Percentiles rank a stretch among this genome's conserved stretches.
phyloP scores from a whole-genome alignment of 2,329 filamentous ascomycete genomes.

The Phaeosphaeria sp. region DNA sequence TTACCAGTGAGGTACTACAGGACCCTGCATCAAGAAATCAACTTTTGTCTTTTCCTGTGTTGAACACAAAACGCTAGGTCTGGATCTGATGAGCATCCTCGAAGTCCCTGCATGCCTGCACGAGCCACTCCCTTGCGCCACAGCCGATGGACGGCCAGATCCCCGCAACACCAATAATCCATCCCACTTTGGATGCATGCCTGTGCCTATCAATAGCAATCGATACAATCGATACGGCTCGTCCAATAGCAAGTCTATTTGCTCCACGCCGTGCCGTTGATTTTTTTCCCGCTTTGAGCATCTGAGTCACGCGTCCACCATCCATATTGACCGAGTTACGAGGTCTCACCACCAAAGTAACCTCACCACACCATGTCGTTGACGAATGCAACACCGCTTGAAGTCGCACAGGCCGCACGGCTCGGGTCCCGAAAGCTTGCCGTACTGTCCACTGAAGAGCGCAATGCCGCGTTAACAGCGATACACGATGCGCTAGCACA shows the following conservation, averaged over 20 bases:
- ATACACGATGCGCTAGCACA: constrained; percentile 79
- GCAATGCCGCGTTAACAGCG: constrained; percentile 83
- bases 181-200: constrained; percentile 13
- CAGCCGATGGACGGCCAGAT: constrained; percentile 6
- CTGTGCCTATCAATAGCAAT: constrained; percentile 32
- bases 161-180: constrained; percentile 35
- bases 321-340: constrained; percentile 10
- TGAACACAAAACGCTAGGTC: too few species aligned
- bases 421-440: constrained; percentile 82
- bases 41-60: too few species aligned
- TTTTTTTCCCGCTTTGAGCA: constrained; percentile 19
- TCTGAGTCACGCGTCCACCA: constrained; percentile 34
- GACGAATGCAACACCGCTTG: constrained; percentile 80
- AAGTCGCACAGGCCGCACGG: constrained; percentile 80
- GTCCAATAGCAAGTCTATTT: constrained; percentile 23
- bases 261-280: constrained; percentile 18
- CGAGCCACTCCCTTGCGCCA: constrained; percentile 5
- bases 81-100: too few species aligned
- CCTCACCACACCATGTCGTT: constrained; percentile 69
- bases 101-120: constrained; percentile 2
- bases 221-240: constrained; percentile 14
- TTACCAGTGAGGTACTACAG: too few species aligned
- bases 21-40: too few species aligned
- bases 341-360: constrained; percentile 29
- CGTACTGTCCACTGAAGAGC: constrained; percentile 74